Evolutionary conservation across 2,329 filamentous ascomycete genomes (phyloP), one percentile per base, ranked within the genome.

Genomic region (Neopestalotiopsis sp.): DNA sequence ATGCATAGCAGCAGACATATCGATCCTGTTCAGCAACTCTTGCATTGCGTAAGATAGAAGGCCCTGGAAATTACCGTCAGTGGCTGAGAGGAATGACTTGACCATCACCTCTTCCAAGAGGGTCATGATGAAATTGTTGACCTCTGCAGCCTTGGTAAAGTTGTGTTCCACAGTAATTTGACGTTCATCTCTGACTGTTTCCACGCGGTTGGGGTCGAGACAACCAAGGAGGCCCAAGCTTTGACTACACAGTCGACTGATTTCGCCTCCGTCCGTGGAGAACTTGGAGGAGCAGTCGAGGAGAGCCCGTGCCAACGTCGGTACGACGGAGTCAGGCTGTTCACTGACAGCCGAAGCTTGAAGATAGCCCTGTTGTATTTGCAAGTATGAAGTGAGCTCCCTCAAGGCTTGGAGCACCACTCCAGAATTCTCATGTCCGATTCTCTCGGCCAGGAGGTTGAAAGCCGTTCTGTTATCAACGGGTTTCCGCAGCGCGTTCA

Each of bases 21-120:
- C 91, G 75, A 92, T 94, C 73, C 91, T 90, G 59, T 91, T 90
- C 3, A 98, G 86, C 56, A 98, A 86, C 75, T 97, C 92, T 79
- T 99, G 96, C 90, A 99, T 98, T 1, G 92, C 93, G 80, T 93
- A 99, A 1, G 95, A 95, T 20, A 99, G 86, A 77, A 97, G 97
- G 0, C 94, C 95, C 79, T 98, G 96, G 5, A 94, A 87, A 72
- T 90, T 91, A 2, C 94, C 92, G 77, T 98, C 97, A 0, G 92
- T 96, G 1, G 94, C 92, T 1, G 95, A 97, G 58, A 97, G 84
- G 76, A 99, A 99, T 0, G 95, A 92, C 70, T 95, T 94, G 32
- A 98, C 94, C 12, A 99, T 84, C 7, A 97, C 92, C 76, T 97
- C 88, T 75, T 97, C 92, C 17, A 99, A 85, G 61, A 97, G 86